These are phyloP conservation scores for Globisporangium iwayamae DNA, from an alignment of 352 stramenopile genomes.

Conservation along the genomic window DNA sequence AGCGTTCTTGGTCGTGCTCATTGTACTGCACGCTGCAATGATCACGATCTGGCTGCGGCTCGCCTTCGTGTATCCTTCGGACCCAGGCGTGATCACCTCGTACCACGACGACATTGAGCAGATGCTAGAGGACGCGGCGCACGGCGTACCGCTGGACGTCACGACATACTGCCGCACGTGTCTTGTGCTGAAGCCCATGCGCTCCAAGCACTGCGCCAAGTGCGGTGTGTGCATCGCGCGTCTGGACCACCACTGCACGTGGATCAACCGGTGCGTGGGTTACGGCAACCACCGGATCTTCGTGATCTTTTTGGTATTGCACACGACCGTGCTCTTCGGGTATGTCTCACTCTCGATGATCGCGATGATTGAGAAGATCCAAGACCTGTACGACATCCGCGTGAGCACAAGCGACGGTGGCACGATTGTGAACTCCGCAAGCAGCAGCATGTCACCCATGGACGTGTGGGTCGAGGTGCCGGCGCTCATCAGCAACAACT, in stretches of 20 bases:
- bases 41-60: slow-evolving; percentile 47
- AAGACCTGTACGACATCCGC: slow-evolving; percentile 30
- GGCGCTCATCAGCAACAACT: slow-evolving; percentile 39
- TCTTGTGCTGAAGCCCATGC: slow-evolving; percentile 62
- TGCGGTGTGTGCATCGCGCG: slow-evolving; percentile 79
- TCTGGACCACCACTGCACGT: slow-evolving; percentile 85
- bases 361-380: slow-evolving; percentile 34
- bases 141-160: slow-evolving; percentile 34
- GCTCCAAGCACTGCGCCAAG: slow-evolving; percentile 78
- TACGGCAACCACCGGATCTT: slow-evolving; percentile 80
- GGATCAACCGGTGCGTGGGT: slow-evolving; percentile 84
- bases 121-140: slow-evolving; percentile 46
- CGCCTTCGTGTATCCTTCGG: slow-evolving; percentile 50
- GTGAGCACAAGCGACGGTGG: slow-evolving; percentile 16
- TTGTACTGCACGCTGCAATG: slow-evolving; percentile 42
- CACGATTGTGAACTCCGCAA: slow-evolving; percentile 9
- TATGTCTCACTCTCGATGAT: slow-evolving; percentile 48
- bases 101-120: slow-evolving; percentile 48
- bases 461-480: slow-evolving; percentile 65
- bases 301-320: slow-evolving; percentile 71
- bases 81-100: slow-evolving; percentile 49
- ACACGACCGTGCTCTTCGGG: slow-evolving; percentile 40
- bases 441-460: slow-evolving; percentile 33
- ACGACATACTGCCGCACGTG: slow-evolving; percentile 69
- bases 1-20: slow-evolving; percentile 38